A percentile compares a stretch with the other conserved stretches of the same genome.
Evolutionary conservation across 208 protist species (phyloP).

Genomic region (Leishmania mexicana): DNA sequence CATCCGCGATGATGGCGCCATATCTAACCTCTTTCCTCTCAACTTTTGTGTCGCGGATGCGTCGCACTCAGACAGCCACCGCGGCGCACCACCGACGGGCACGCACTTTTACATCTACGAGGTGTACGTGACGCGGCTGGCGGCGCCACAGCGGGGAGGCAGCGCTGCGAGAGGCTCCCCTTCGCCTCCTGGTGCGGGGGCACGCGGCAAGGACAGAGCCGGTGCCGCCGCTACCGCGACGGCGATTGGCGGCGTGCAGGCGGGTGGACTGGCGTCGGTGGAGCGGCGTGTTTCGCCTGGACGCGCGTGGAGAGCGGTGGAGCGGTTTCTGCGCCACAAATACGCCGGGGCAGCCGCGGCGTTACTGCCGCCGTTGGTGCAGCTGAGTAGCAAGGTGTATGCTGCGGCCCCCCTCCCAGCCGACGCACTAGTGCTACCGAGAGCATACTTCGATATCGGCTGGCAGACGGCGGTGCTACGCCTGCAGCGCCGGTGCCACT

Average conservation of each 20-base stretch:
- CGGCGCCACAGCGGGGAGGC: not conserved
- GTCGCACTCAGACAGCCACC: not conserved
- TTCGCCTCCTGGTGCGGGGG: not conserved
- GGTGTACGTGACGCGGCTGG: constrained; percentile 65
- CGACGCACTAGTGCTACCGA: constrained; percentile 56
- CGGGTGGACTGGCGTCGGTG: not conserved
- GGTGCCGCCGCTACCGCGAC: not conserved
- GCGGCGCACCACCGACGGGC: not conserved
- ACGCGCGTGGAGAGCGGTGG: constrained; percentile 52
- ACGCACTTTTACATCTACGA: constrained; percentile 70
- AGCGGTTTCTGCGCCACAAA: constrained; percentile 45
- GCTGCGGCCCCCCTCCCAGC: constrained; percentile 53
- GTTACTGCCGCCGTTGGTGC: constrained; percentile 61
- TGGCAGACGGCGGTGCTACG: constrained; percentile 71
- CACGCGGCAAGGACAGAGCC: not conserved
- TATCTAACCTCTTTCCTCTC: constrained; percentile 82
- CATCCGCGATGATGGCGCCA: constrained; percentile 73
- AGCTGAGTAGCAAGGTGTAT: constrained; percentile 64
- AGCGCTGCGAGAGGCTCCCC: not conserved
- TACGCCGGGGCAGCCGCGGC: constrained; percentile 19
- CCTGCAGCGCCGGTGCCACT: constrained; percentile 32
- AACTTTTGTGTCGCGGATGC: constrained; percentile 15
- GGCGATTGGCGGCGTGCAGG: not conserved
- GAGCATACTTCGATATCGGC: constrained; percentile 65
- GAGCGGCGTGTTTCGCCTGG: constrained; percentile 46